Evolutionary conservation across 148 eudicot genomes (phyloP), one percentile per base, ranked within the genome.

Genomic region (Drosera capensis): DNA sequence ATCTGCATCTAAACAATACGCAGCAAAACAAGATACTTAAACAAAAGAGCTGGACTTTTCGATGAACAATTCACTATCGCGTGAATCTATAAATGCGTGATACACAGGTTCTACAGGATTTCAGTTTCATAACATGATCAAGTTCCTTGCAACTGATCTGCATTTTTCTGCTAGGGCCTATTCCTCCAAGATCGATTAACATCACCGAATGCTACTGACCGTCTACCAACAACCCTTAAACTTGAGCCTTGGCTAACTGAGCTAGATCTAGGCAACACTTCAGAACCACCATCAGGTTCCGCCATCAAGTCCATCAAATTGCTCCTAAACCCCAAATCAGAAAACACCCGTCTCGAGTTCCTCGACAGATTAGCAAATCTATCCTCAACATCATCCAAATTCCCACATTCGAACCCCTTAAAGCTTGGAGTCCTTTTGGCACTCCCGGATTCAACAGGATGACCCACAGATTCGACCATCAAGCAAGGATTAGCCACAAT

Each of bases 271-370:
- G 41, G 45, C 51, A 45, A 57, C 36, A 29, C 56, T n/a, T 46
- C 78, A 7, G 20, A 45, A 15, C 14, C 49, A 7, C 7, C 60
- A 48, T 74, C 70, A 13, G 57, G 57, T 17, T 59, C 73, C 8
- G 82, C 77, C 86, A 86, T 59, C 51, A 86, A 68, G 26, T 86
- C 96, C 87, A 72, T 66, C 72, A 86, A 64, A 60, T 86, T 86
- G 54, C 68, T 86, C 62, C 96, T 48, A 16, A 68, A 35, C 18
- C 96, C 93, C 65, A 86, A 73, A 67, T 86, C 96, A 7, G 96
- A 86, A 54, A 72, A 81, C 24, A 81, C 93, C 58, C 93, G 66
- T 29, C 71, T 62, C 0, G 92, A 44, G 25, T 53, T 58, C 66
- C 67, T 71, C 68, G 58, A 48, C 0, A 62, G 51, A 45, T 54